Evolutionary conservation across 306 rosid genomes (phyloP), one percentile per base, ranked within the genome.

Genomic region (Trifolium fragiferum): DNA sequence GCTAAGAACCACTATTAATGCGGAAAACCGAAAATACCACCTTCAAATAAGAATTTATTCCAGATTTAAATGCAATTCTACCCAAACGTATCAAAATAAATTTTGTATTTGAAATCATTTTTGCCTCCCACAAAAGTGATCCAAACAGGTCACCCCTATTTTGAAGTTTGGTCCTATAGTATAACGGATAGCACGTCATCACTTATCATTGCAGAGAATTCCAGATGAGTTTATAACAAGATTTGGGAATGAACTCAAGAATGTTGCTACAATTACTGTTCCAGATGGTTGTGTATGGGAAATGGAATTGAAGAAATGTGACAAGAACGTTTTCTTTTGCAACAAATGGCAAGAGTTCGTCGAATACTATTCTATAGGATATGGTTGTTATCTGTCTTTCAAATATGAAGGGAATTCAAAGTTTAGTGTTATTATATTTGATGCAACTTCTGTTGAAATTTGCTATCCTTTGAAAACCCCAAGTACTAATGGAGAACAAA

Each of bases 181-280:
- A 43, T 43, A 43, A 43, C n/a, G 15, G 14, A 51, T 53, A 27
- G 12, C 10, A 2, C 4, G 13, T 7, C 10, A 43, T 43, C 15
- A 3, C 49, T 18, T 18, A 3, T 19, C 0, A 5, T 6, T 55
- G 54, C 84, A 81, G 84, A 43, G 70, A 54, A 81, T 81, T 64
- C 84, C 84, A 9, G 16, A 75, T 20, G 77, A 63, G 27, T 81
- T 81, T 55, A 20, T 76, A 16, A 70, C 51, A 23, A 69, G 77
- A 53, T 81, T 75, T 75, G 81, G 80, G 20, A 50, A 44, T 54
- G 78, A 81, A 46, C 63, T 81, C 3, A 21, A 53, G 6, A 16
- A 33, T 54, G 44, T 14, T 73, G 77, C 84, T 5, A 57, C 63
- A 25, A 65, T 81, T 32, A 9, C 6, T 33, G 70, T 71, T 43